Conservation (phyloP, 164 flowering plant species). For the Houttuynia cordata region DNA sequence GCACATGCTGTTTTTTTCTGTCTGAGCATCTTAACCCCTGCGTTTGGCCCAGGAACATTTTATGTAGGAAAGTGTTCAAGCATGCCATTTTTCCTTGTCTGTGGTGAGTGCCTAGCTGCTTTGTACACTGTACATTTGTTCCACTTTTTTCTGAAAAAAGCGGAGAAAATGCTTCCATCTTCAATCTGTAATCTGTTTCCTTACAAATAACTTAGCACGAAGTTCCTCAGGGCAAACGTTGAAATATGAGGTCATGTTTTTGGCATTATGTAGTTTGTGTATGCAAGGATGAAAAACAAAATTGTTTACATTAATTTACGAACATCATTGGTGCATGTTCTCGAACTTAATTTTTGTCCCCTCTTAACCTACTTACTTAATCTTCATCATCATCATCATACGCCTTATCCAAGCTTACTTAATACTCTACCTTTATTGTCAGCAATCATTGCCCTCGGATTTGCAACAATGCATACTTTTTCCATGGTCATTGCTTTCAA, state of each 20-base stretch:
- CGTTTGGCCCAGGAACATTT: conserved; percentile 93
- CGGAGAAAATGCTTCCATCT: too few relatives aligned
- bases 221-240: too few relatives aligned
- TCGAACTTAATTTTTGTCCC: too few relatives aligned
- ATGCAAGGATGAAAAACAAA: too few relatives aligned
- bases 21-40: conserved; percentile 82
- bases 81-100: conserved; percentile 82
- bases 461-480: conserved; percentile 89
- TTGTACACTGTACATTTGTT: background rate
- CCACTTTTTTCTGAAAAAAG: background rate
- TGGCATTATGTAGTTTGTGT: too few relatives aligned
- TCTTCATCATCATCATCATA: too few relatives aligned
- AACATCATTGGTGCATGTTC: background rate
- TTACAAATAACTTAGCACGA: too few relatives aligned
- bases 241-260: too few relatives aligned
- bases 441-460: conserved; percentile 81
- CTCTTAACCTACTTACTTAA: too few relatives aligned
- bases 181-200: too few relatives aligned
- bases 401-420: background rate
- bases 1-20: conserved; percentile 97
- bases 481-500: conserved; percentile 97
- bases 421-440: conserved; percentile 12
- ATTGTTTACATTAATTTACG: too few relatives aligned
- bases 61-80: conserved; percentile 63
- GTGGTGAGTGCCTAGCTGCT: conserved; percentile 40